Conservation (phyloP, 805 yeast genomes). For the Candida koratica region DNA sequence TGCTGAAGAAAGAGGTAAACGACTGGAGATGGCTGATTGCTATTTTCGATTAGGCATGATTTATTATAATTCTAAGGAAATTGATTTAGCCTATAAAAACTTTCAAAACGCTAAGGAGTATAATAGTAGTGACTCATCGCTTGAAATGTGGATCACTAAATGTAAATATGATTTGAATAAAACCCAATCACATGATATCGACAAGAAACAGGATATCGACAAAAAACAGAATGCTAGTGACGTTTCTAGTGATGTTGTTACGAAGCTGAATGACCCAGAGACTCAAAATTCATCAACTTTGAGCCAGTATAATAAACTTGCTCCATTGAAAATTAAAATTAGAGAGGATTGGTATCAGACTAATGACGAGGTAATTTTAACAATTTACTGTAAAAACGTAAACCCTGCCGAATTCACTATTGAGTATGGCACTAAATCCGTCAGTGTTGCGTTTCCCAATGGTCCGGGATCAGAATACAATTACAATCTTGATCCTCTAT, state of each 20-base stretch:
- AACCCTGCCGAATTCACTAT: conserved; percentile 46
- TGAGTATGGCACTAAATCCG: conserved; percentile 31
- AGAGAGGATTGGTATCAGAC: conserved; percentile 62
- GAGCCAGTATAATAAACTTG: conserved; percentile 34
- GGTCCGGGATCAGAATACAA: conserved; percentile 52
- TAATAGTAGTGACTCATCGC: conserved; percentile 43
- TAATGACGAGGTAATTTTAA: conserved; percentile 50
- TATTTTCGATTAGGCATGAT: conserved; percentile 48
- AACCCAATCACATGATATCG: not conserved
- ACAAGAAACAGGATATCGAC: conserved; percentile 4
- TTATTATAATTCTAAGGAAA: conserved; percentile 42
- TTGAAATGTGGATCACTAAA: conserved; percentile 46
- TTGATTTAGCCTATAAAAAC: conserved; percentile 36
- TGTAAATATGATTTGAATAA: conserved; percentile 8
- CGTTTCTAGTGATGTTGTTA: no score
- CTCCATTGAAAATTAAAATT: conserved; percentile 35
- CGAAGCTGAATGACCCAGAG: no score
- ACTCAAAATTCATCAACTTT: conserved; percentile 21
- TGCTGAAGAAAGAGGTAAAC: conserved; percentile 45
- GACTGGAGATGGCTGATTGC: conserved; percentile 44
- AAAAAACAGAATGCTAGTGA: not conserved
- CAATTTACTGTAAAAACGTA: conserved; percentile 67
- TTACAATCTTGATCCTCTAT: conserved; percentile 53
- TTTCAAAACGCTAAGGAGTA: conserved; percentile 41
- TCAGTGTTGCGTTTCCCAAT: conserved; percentile 46